phyloP scores from a whole-genome alignment of 768 basidiomycete species.

The Serendipita sp. region DNA sequence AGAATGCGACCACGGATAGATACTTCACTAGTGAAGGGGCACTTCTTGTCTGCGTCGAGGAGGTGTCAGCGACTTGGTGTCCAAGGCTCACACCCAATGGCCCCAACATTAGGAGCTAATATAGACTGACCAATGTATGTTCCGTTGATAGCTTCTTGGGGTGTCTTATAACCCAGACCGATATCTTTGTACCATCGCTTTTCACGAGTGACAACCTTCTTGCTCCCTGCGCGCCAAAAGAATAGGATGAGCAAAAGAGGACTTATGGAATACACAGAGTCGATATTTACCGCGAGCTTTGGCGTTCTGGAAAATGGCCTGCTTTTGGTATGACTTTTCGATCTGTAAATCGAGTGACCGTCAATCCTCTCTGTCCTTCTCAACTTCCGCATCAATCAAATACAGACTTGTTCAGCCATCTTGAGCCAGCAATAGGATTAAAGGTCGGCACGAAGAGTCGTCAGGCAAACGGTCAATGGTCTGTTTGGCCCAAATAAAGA shows the following conservation, averaged over 20 bases:
- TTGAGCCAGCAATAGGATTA: neutral
- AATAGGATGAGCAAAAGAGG: neutral
- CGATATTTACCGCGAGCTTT: conserved; percentile 57
- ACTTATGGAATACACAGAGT: neutral
- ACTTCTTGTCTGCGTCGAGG: conserved; percentile 76
- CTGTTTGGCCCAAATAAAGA: neutral
- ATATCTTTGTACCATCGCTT: conserved; percentile 99
- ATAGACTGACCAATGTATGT: conserved; percentile 76
- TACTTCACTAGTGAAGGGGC: conserved; percentile 92
- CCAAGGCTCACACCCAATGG: neutral
- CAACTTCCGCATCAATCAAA: neutral
- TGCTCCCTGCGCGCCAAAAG: conserved; percentile 36
- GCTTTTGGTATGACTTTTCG: conserved; percentile 97
- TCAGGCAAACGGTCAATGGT: neutral
- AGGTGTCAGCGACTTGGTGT: neutral
- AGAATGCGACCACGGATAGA: conserved; percentile 99
- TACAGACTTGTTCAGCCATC: conserved; percentile 27
- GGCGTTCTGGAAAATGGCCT: conserved; percentile 93
- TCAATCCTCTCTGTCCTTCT: neutral
- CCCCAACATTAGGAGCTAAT: neutral
- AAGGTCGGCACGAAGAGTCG: neutral
- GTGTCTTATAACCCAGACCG: conserved; percentile 93
- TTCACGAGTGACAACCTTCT: conserved; percentile 86
- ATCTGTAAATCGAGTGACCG: conserved; percentile 32
- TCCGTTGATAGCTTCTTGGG: conserved; percentile 84